Conservation (phyloP, 2,329 filamentous ascomycete genomes). For the Trichoderma harzianum region DNA sequence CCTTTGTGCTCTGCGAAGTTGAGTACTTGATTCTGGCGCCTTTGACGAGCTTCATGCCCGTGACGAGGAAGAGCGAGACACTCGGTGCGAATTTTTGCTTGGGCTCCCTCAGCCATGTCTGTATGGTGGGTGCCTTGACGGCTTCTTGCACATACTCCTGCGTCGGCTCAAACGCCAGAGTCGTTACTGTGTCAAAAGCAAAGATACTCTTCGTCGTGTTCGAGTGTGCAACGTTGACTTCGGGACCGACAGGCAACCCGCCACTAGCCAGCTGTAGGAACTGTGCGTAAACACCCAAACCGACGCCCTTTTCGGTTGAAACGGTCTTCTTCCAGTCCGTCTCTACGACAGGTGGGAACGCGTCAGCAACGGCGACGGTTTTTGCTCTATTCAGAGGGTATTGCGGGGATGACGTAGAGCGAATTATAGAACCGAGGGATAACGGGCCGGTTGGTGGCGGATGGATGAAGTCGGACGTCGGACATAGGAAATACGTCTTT, state of each 20-base stretch:
- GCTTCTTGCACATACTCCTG: neutral
- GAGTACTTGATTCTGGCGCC: neutral
- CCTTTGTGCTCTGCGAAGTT: neutral
- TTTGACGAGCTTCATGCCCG: neutral
- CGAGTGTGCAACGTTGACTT: neutral
- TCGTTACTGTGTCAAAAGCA: neutral
- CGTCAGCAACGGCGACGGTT: neutral
- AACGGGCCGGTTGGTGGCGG: neutral
- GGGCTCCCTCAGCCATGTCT: neutral
- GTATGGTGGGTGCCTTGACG: neutral
- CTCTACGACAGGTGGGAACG: neutral
- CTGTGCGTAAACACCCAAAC: neutral
- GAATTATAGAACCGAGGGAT: neutral
- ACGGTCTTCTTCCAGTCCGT: neutral
- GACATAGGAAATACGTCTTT: conserved; percentile 8
- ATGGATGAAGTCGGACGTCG: neutral
- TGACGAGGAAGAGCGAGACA: conserved; percentile 8
- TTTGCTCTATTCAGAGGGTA: neutral
- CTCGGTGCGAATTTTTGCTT: neutral
- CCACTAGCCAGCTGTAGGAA: neutral
- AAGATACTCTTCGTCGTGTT: neutral
- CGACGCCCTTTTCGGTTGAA: neutral
- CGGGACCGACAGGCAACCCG: neutral
- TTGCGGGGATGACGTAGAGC: neutral
- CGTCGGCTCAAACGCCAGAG: neutral